Evolutionary conservation across 768 basidiomycete species (phyloP), one percentile per base, ranked within the genome.

Genomic region (Sporobolomyces phaffii): DNA sequence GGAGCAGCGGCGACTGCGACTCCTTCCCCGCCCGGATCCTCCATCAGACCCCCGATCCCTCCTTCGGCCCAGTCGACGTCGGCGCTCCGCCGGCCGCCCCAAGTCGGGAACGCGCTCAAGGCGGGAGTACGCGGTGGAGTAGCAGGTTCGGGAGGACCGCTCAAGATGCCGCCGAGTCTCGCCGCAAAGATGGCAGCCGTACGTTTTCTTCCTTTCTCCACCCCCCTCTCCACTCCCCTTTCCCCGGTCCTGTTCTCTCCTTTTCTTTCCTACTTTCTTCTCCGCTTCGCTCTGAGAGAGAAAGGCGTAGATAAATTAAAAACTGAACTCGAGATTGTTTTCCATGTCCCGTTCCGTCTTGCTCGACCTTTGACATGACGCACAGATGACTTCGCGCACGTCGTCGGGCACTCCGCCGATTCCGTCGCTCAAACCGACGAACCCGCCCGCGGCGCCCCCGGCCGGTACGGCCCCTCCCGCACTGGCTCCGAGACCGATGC

Each of bases 171-270:
- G 0, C 90, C 92, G 0, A 83, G 85, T 50, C 82, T 98, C 49
- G 91, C 92, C 76, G 90, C 89, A 68, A 96, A 91, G 81, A 89
- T 97, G 87, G 89, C 88, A 45, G 89, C 87, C 33, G 91, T 93
- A 76, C 73, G 84, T 81, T 2, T 50, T 22, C 24, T 18, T 20
- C 4, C 38, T n/a, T n/a, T n/a, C n/a, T n/a, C n/a, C n/a, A n/a
- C n/a, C n/a, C n/a, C n/a, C n/a, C n/a, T n/a, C n/a, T n/a, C n/a
- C n/a, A n/a, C n/a, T n/a, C n/a, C n/a, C n/a, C n/a, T n/a, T n/a
- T n/a, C n/a, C n/a, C n/a, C n/a, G n/a, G n/a, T n/a, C n/a, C n/a
- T n/a, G n/a, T n/a, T n/a, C n/a, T n/a, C n/a, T n/a, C n/a, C n/a
- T n/a, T n/a, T n/a, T n/a, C n/a, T n/a, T n/a, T n/a, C n/a, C n/a